Evolutionary conservation across 345 rosid genomes (phyloP), one percentile per base, ranked within the genome.

Genomic region (Salix dunnii): DNA sequence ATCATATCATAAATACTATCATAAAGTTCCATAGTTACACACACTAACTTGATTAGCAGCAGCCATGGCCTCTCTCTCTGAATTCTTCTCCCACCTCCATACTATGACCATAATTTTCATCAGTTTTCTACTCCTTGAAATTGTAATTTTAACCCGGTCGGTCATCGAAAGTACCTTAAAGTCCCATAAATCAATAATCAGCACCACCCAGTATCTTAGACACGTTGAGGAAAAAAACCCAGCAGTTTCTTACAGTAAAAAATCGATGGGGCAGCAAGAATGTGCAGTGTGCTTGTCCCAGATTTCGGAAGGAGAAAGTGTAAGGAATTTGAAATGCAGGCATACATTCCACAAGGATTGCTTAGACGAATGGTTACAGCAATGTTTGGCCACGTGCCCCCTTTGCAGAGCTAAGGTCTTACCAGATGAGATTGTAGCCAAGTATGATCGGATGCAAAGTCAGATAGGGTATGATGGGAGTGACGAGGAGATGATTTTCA

Each of bases 291-390:
- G 91, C 55, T 80, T 88, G 74, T 81, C 77, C 5, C 84, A 85
- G 30, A 65, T 87, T 13, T 74, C 71, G 62, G 89, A 87, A 51
- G 90, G 87, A 0, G 89, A 89, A 4, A 77, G 74, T 25, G 81
- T 85, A 4, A 74, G 92, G 71, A 81, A 62, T 3, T 67, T 89
- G 67, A 77, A 68, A 31, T 89, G 92, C 72, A 71, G 80, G 30
- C 92, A 89, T 48, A 53, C 77, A 7, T 89, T 85, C 77, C 92
- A 89, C 73, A 87, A 75, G 78, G 89, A 77, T 58, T 89, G 92
- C 65, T 49, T 89, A 8, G 92, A 89, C 73, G 58, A 27, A 55
- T 89, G 92, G 92, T 58, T 89, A 53, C 82, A 79, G 16, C 85
- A 76, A 33, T 71, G 72, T 62, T 67, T 68, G 66, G 88, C 89